These are phyloP conservation scores for Hericium erinaceus DNA, from an alignment of 768 basidiomycete species.

Conservation along the genomic window DNA sequence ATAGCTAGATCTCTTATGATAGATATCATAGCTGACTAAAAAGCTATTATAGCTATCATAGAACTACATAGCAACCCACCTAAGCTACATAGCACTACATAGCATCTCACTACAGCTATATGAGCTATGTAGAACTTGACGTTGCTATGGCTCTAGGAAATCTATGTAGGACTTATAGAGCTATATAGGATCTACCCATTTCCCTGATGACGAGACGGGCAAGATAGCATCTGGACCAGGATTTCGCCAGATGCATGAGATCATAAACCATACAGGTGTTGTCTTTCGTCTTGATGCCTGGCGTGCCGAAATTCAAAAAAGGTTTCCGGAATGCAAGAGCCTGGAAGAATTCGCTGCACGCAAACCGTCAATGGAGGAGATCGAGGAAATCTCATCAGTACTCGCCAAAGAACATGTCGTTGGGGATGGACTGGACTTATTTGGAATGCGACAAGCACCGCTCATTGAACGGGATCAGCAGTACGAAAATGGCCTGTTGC, in stretches of 20 bases:
- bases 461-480: conserved; percentile 20
- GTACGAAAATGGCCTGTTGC: conserved; percentile 24
- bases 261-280: conserved; percentile 16
- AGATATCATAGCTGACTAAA: too few relatives aligned
- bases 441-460: background rate
- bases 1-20: too few relatives aligned
- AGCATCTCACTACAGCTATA: too few relatives aligned
- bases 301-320: conserved; percentile 15
- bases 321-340: background rate
- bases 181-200: too few relatives aligned
- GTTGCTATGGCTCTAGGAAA: too few relatives aligned
- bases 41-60: too few relatives aligned
- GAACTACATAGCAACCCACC: too few relatives aligned
- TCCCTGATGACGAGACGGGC: conserved; percentile 21
- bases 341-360: conserved; percentile 23
- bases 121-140: too few relatives aligned
- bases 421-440: conserved; percentile 2
- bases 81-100: too few relatives aligned
- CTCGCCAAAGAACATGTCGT: conserved; percentile 17
- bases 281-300: conserved; percentile 17
- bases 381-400: conserved; percentile 18
- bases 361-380: conserved; percentile 19
- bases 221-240: conserved; percentile 17
- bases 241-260: conserved; percentile 23
- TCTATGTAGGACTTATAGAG: too few relatives aligned